Evolutionary conservation across 1,139 yeast species (phyloP), one percentile per base, ranked within the genome.

Genomic region (Candida sanyaensis): DNA sequence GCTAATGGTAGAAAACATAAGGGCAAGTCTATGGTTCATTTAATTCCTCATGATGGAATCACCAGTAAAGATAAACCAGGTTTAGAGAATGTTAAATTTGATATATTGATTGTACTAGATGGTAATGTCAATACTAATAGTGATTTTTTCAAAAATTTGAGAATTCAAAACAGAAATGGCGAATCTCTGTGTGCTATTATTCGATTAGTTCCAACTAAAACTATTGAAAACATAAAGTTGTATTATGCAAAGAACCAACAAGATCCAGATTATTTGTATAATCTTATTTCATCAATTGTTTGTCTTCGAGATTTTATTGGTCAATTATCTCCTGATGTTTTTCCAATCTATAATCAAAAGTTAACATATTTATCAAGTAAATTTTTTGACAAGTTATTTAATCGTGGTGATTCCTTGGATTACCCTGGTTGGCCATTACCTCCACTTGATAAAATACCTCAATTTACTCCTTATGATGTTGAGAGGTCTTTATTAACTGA

Each of bases 301-400:
- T 90, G 92, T 41, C 67, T 90, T 46, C 72, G 97, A 57, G 96
- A 87, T 56, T 78, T 84, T 51, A 90, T 88, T n/a, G 98, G 98
- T 5, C 78, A 81, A 40, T 65, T 92, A 41, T 96, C 97, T 2
- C 86, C 90, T 0, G 96, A 86, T 57, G 68, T 90, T 44, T 77
- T 87, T 60, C 92, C 95, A 8, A 81, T 88, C 12, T 89, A 86
- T 62, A 75, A 83, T 41, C 87, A 85, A 55, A 80, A 85, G 48
- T 71, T 91, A 53, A 73, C 75, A 8, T 88, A 84, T 55, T 72
- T 92, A 44, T 67, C 75, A 1, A 77, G 75, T 28, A 66, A 63
- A 29, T 91, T 93, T 82, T 71, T 87, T 43, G 76, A 75, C 43
- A 60, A 65, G 5, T 62, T 73, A 36, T 73, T 68, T 56, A 60